These are phyloP conservation scores for Babesia caballi DNA, from an alignment of 169 alveolate genomes.

Conservation along the genomic window DNA sequence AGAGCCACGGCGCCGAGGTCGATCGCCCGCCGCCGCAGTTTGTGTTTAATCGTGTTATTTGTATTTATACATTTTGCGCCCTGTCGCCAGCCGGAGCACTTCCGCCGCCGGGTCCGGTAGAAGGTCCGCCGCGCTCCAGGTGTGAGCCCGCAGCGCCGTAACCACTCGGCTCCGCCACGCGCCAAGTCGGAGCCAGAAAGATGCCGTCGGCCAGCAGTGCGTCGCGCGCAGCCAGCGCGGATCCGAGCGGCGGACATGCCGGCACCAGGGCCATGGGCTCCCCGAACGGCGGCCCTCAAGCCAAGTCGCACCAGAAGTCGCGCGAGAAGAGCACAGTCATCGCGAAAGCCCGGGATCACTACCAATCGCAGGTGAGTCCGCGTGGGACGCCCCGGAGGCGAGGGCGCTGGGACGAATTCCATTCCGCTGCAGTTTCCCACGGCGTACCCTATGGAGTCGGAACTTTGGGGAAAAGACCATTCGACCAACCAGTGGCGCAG, in stretches of 20 bases:
- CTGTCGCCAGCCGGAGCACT: too few species aligned
- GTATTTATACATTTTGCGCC: too few species aligned
- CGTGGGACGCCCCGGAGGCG: neutral
- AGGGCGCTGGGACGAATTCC: too few species aligned
- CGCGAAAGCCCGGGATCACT: slow-evolving; percentile 57
- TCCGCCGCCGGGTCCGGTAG: too few species aligned
- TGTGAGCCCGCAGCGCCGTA: too few species aligned
- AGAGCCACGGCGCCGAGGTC: too few species aligned
- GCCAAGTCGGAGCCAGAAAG: neutral
- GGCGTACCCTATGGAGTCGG: slow-evolving; percentile 72
- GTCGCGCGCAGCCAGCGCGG: neutral
- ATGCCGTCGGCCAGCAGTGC: neutral
- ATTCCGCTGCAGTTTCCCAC: slow-evolving; percentile 65
- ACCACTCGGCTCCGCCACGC: neutral
- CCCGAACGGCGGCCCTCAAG: neutral
- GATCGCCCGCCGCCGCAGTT: too few species aligned
- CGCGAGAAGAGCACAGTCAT: slow-evolving; percentile 59
- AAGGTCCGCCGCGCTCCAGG: too few species aligned
- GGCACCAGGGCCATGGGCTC: neutral
- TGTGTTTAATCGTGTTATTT: too few species aligned
- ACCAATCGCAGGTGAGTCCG: slow-evolving; percentile 37
- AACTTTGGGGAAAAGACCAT: slow-evolving; percentile 74
- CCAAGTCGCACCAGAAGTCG: slow-evolving; percentile 42
- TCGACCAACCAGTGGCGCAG: slow-evolving; percentile 67
- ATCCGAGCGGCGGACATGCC: neutral